These are phyloP conservation scores for Globisporangium spinosum DNA, from an alignment of 352 stramenopile species.

Conservation along the genomic window DNA sequence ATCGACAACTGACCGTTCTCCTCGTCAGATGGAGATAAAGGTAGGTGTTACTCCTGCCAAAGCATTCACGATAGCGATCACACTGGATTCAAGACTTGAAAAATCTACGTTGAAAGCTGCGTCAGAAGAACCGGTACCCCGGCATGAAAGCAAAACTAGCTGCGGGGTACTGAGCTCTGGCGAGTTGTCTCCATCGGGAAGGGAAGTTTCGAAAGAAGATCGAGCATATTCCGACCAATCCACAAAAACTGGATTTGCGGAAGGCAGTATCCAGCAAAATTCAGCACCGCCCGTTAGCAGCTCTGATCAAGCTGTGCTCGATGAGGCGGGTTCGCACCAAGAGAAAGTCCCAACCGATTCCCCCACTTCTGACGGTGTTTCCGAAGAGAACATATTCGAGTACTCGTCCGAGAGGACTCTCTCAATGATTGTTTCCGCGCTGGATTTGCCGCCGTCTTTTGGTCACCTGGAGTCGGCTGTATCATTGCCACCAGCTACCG, in stretches of 20 bases:
- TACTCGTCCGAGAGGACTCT: constrained; percentile 32
- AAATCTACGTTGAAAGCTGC: background rate
- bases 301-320: background rate
- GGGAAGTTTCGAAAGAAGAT: background rate
- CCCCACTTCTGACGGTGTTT: background rate
- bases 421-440: constrained; percentile 35
- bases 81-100: background rate
- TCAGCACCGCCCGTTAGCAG: background rate
- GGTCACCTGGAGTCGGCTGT: background rate
- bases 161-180: background rate
- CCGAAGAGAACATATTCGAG: constrained; percentile 21
- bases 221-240: background rate
- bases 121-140: background rate
- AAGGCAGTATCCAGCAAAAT: background rate
- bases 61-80: background rate
- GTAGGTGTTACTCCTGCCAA: background rate
- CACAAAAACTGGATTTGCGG: too few species aligned
- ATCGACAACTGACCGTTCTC: background rate
- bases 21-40: background rate
- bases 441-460: constrained; percentile 34
- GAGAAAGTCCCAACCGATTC: background rate
- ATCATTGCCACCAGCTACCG: background rate
- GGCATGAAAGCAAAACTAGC: background rate
- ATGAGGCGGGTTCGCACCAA: background rate
- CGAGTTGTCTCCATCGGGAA: background rate